A percentile compares a stretch with the other conserved stretches of the same genome.
Conservation (phyloP, 176 grass and related monocot genomes). For the Carex parvula region DNA sequence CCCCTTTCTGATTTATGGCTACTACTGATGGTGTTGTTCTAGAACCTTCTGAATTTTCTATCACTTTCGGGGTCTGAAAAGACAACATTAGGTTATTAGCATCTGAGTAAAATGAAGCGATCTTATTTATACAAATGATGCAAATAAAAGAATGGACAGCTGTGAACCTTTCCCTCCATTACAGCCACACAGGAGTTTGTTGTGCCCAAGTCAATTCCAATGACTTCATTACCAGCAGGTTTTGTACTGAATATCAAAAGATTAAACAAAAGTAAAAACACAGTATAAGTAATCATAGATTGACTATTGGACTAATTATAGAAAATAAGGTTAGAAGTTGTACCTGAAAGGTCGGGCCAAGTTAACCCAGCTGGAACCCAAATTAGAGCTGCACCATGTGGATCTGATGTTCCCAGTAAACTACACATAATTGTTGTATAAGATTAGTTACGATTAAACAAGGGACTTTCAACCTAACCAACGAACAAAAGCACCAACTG, state of each 20-base stretch:
- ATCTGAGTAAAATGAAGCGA: background rate
- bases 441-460: background rate
- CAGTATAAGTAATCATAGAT: background rate
- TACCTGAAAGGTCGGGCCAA: slow-evolving; percentile 50
- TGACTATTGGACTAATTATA: background rate
- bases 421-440: slow-evolving; percentile 25
- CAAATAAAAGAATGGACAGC: background rate
- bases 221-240: slow-evolving; percentile 44
- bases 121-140: background rate
- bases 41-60: slow-evolving; percentile 75
- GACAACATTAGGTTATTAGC: background rate
- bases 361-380: slow-evolving; percentile 32
- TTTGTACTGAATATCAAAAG: slow-evolving; percentile 30
- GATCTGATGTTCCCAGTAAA: slow-evolving; percentile 28
- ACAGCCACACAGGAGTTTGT: slow-evolving; percentile 56
- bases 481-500: background rate
- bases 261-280: slow-evolving; percentile 2
- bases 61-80: slow-evolving; percentile 60
- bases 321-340: background rate
- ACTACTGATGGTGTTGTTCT: slow-evolving; percentile 65
- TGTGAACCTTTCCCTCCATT: slow-evolving; percentile 49
- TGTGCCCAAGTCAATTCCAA: slow-evolving; percentile 53
- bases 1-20: slow-evolving; percentile 58
- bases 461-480: background rate
- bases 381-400: slow-evolving; percentile 15